phyloP scores from a whole-genome alignment of 441 rosid species.

The Adansonia grandidieri region DNA sequence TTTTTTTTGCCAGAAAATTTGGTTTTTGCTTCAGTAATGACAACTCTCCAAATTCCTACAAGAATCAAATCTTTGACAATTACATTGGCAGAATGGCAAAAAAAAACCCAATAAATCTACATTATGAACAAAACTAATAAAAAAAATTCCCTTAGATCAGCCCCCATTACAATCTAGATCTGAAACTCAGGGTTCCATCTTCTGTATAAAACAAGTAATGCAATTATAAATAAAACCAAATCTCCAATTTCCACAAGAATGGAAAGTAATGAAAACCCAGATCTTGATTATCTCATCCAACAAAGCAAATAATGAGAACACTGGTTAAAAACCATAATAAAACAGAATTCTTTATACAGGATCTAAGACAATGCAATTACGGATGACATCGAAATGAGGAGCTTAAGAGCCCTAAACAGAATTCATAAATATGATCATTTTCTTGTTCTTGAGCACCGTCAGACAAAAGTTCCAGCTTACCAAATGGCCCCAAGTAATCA shows the following conservation, averaged over 20 bases:
- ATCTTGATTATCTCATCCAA: not conserved
- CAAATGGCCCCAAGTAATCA: slow-evolving; percentile 22
- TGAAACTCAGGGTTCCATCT: not conserved
- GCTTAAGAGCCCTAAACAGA: slow-evolving; percentile 4
- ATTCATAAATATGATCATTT: not conserved
- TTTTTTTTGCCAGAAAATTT: not conserved
- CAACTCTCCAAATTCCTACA: slow-evolving; percentile 2
- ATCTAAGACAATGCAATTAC: slow-evolving; percentile 22
- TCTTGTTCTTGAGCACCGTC: not conserved
- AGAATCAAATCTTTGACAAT: not conserved
- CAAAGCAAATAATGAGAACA: not conserved
- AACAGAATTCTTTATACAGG: slow-evolving; percentile 17
- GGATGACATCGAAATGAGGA: slow-evolving; percentile 15
- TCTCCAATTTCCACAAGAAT: not conserved
- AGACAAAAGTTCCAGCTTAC: slow-evolving; percentile 6
- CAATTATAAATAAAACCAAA: not conserved
- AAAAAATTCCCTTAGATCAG: slow-evolving; percentile 16
- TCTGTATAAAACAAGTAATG: not conserved
- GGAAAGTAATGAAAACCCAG: not conserved
- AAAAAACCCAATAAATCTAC: not conserved
- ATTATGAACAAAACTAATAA: slow-evolving; percentile 15
- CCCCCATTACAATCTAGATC: not conserved
- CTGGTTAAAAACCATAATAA: not conserved
- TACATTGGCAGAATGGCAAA: not conserved
- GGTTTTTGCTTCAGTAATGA: not conserved